These are phyloP conservation scores for Neurospora sp. DNA, from an alignment of 495 filamentous ascomycete genomes.

Conservation along the genomic window DNA sequence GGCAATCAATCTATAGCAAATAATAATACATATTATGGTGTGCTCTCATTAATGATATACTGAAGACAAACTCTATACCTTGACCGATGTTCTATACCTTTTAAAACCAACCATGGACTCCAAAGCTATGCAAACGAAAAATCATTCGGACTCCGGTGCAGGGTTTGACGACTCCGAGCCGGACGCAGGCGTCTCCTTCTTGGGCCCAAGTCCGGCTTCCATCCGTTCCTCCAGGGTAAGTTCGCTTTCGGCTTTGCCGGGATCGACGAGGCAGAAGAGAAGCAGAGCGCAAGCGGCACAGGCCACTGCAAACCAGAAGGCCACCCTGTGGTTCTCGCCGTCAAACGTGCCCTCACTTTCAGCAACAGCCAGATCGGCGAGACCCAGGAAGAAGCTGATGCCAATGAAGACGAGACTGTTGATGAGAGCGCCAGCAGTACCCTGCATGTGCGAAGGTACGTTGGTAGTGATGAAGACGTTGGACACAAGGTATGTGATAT, in stretches of 20 bases:
- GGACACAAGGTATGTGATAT: constrained; percentile 73
- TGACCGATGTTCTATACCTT: not conserved
- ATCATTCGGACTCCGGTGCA: not conserved
- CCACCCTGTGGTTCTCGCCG: constrained; percentile 47
- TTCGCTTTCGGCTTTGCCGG: constrained; percentile 56
- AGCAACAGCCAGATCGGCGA: constrained; percentile 58
- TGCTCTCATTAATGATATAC: not conserved
- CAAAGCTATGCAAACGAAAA: not conserved
- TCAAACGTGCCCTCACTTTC: constrained; percentile 33
- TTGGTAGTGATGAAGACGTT: constrained; percentile 79
- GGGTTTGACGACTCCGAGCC: not conserved
- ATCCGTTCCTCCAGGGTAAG: constrained; percentile 35
- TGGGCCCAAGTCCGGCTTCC: not conserved
- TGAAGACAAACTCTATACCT: not conserved
- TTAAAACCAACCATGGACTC: not conserved
- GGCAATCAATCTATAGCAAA: not conserved
- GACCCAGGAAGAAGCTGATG: constrained; percentile 69
- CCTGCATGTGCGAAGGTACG: constrained; percentile 59
- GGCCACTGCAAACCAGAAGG: constrained; percentile 60
- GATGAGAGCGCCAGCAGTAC: constrained; percentile 58
- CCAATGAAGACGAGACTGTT: constrained; percentile 57
- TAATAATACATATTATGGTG: not conserved
- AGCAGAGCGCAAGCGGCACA: constrained; percentile 45
- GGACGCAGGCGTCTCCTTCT: not conserved
- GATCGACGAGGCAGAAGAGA: constrained; percentile 50